These are phyloP conservation scores for Macrolepiota dolichaula DNA, from an alignment of 768 basidiomycete genomes.

Conservation along the genomic window DNA sequence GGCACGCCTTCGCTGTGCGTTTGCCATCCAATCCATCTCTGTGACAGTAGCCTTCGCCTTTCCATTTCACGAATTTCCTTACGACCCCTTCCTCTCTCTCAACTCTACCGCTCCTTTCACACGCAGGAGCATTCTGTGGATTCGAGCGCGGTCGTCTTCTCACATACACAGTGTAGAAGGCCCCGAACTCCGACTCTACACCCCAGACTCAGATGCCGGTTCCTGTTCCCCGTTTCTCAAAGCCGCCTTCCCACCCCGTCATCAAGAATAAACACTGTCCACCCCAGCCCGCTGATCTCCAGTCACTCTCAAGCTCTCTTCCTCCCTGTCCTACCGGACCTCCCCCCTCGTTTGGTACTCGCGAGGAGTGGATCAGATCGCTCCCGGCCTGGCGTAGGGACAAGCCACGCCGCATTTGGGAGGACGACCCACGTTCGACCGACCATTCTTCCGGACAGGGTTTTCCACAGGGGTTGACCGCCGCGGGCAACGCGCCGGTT, in stretches of 20 bases:
- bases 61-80: conserved; percentile 62
- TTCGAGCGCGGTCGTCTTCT: conserved; percentile 36
- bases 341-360: conserved; percentile 61
- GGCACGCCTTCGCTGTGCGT: conserved; percentile 95
- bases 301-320: conserved; percentile 53
- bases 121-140: conserved; percentile 39
- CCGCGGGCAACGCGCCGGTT: conserved; percentile 72
- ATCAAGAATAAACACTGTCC: conserved; percentile 53
- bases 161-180: conserved; percentile 41
- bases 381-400: conserved; percentile 69
- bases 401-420: conserved; percentile 66
- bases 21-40: conserved; percentile 47
- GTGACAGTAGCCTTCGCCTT: conserved; percentile 21
- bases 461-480: conserved; percentile 75
- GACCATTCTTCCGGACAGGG: conserved; percentile 38
- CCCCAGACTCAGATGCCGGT: conserved; percentile 75
- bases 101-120: conserved; percentile 33
- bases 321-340: conserved; percentile 58
- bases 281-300: conserved; percentile 41
- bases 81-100: conserved; percentile 53
- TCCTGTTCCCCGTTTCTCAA: conserved; percentile 65
- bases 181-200: conserved; percentile 36
- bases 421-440: conserved; percentile 40
- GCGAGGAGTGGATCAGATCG: conserved; percentile 72
- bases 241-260: conserved; percentile 60